phyloP scores from a whole-genome alignment of 805 yeast genomes.

The Myxozyma neglecta region DNA sequence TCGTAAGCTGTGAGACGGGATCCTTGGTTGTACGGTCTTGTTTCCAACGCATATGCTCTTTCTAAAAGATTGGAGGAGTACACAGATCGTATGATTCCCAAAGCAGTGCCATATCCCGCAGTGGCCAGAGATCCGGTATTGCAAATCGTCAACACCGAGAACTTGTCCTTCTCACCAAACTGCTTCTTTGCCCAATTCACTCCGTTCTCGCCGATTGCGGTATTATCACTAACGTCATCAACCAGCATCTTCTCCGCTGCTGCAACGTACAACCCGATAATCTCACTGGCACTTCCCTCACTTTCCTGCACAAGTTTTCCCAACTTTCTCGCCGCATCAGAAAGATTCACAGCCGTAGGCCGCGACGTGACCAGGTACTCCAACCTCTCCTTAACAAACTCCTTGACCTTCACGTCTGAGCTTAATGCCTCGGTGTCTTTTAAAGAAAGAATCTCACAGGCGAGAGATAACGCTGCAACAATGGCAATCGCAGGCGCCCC shows the following conservation, averaged over 20 bases:
- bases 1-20: constrained; percentile 91
- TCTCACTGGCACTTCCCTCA: constrained; percentile 27
- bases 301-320: constrained; percentile 39
- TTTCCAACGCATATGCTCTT: constrained; percentile 78
- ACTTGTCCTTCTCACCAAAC: constrained; percentile 55
- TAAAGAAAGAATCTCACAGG: constrained; percentile 55
- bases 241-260: constrained; percentile 56
- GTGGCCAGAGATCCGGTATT: constrained; percentile 97
- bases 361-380: constrained; percentile 72
- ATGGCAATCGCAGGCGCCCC: constrained; percentile 99
- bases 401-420: background rate
- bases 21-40: constrained; percentile 97
- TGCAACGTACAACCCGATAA: constrained; percentile 38
- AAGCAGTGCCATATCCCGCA: constrained; percentile 95
- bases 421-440: background rate
- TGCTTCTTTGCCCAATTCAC: constrained; percentile 57
- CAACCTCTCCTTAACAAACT: constrained; percentile 50
- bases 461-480: constrained; percentile 82
- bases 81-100: constrained; percentile 83
- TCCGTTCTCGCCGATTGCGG: constrained; percentile 78
- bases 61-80: constrained; percentile 53
- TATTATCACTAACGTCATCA: constrained; percentile 77
- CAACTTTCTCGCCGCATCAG: constrained; percentile 67
- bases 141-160: constrained; percentile 87
- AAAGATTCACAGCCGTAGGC: constrained; percentile 93